A percentile compares a stretch with the other conserved stretches of the same genome.
These are phyloP conservation scores for Pseudoneurospora amorphoporcata DNA, from an alignment of 495 filamentous ascomycete genomes.

Conservation along the genomic window DNA sequence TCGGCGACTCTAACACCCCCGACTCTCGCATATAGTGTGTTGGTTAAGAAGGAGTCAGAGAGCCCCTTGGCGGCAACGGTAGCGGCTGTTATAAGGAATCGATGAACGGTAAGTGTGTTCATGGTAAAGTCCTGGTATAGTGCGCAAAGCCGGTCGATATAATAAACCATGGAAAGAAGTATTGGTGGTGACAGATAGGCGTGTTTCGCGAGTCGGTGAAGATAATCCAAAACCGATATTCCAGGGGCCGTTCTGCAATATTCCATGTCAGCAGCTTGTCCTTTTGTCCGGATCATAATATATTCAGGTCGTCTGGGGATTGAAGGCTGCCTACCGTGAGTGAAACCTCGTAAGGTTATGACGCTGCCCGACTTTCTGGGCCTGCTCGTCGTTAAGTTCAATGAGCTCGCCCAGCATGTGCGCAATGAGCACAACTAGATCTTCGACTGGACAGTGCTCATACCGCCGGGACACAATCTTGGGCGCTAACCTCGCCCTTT, in stretches of 20 bases:
- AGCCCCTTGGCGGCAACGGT: constrained; percentile 94
- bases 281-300: neutral
- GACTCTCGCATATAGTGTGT: constrained; percentile 86
- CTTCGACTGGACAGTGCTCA: constrained; percentile 65
- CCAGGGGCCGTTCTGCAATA: constrained; percentile 66
- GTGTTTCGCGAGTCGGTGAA: constrained; percentile 85
- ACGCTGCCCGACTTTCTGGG: constrained; percentile 60
- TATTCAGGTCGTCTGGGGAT: neutral
- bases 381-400: constrained; percentile 81
- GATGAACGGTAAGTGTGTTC: constrained; percentile 88
- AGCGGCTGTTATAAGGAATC: constrained; percentile 89
- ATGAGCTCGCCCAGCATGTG: constrained; percentile 95
- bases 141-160: constrained; percentile 91
- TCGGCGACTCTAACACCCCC: constrained; percentile 84
- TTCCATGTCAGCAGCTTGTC: neutral
- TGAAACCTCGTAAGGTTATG: constrained; percentile 74
- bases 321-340: constrained; percentile 53
- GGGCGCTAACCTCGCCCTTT: constrained; percentile 37
- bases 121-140: constrained; percentile 91
- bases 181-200: constrained; percentile 88
- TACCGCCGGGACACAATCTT: constrained; percentile 71
- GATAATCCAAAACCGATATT: constrained; percentile 87
- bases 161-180: constrained; percentile 98
- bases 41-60: constrained; percentile 96
- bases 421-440: constrained; percentile 80